Evolutionary conservation across 129 eudicot genomes (phyloP).

Genomic region (Flaveria brownii): DNA sequence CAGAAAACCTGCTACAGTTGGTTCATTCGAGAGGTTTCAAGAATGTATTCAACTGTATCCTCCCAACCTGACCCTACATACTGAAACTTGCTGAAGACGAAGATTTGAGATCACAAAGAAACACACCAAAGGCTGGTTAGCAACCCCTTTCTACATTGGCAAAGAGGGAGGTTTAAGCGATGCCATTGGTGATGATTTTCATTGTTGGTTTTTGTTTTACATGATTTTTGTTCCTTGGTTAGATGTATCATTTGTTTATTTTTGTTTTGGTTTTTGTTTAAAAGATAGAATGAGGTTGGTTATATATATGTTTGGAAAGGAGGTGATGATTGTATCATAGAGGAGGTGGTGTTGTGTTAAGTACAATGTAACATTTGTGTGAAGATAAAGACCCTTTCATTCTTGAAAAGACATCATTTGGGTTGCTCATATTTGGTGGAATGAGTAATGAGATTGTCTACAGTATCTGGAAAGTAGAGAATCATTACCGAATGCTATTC

Average conservation of each 20-base stretch:
- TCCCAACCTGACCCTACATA: slow-evolving; percentile 13
- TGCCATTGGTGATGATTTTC: slow-evolving; percentile 42
- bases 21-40: slow-evolving; percentile 21
- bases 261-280: slow-evolving; percentile 11
- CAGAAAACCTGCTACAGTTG: slow-evolving; percentile 10
- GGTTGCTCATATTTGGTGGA: neutral
- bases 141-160: slow-evolving; percentile 48
- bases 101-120: slow-evolving; percentile 29
- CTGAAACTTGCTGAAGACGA: slow-evolving; percentile 26
- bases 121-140: slow-evolving; percentile 25
- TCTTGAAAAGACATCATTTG: slow-evolving; percentile 14
- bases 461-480: too few species aligned
- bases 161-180: slow-evolving; percentile 33
- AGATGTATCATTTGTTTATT: slow-evolving; percentile 48
- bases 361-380: slow-evolving; percentile 55
- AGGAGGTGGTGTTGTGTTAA: slow-evolving; percentile 49
- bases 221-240: slow-evolving; percentile 39
- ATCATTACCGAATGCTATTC: too few species aligned
- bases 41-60: slow-evolving; percentile 1
- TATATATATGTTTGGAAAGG: slow-evolving; percentile 30
- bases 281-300: slow-evolving; percentile 32
- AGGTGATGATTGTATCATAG: slow-evolving; percentile 57
- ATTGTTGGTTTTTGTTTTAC: slow-evolving; percentile 34
- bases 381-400: slow-evolving; percentile 34
- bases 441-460: too few species aligned